Conservation (phyloP, 1,284 basidiomycete species). For the Ceratobasidium sp. region DNA sequence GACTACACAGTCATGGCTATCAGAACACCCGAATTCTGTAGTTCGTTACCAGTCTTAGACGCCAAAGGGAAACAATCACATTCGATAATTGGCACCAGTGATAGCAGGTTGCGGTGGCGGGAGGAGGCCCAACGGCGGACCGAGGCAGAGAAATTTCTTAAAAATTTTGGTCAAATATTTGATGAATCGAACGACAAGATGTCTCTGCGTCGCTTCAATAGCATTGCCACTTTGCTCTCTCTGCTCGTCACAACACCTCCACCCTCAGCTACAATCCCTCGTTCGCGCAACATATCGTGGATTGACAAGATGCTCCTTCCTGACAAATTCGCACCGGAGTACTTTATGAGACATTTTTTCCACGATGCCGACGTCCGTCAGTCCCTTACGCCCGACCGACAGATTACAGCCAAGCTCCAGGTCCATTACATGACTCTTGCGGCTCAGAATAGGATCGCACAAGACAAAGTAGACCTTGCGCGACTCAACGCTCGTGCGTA, state of each 20-base stretch:
- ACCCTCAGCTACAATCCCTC: background rate
- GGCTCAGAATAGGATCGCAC: background rate
- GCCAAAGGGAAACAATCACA: background rate
- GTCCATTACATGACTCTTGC: conserved; percentile 2
- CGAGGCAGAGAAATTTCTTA: conserved; percentile 23
- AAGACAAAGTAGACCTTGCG: background rate
- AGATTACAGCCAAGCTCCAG: conserved; percentile 23
- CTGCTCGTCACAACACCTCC: conserved; percentile 21
- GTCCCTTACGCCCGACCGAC: background rate
- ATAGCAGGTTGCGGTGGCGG: conserved; percentile 36
- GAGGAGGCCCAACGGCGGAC: conserved; percentile 37
- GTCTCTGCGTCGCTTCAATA: background rate
- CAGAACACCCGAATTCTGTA: conserved; percentile 17
- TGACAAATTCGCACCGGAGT: conserved; percentile 6
- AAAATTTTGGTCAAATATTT: conserved; percentile 1
- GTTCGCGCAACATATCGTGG: conserved; percentile 12
- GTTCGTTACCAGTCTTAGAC: background rate
- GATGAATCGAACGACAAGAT: conserved; percentile 1
- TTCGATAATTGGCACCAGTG: background rate
- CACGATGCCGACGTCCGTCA: conserved; percentile 12
- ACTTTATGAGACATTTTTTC: conserved; percentile 17
- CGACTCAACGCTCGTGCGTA: conserved; percentile 40
- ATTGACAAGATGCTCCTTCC: conserved; percentile 28
- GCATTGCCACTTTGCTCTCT: background rate
- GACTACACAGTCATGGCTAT: conserved; percentile 18